A percentile compares a stretch with the other conserved stretches of the same genome.
phyloP scores from a whole-genome alignment of 441 rosid species.

The Pelargonium myrrhifolium region DNA sequence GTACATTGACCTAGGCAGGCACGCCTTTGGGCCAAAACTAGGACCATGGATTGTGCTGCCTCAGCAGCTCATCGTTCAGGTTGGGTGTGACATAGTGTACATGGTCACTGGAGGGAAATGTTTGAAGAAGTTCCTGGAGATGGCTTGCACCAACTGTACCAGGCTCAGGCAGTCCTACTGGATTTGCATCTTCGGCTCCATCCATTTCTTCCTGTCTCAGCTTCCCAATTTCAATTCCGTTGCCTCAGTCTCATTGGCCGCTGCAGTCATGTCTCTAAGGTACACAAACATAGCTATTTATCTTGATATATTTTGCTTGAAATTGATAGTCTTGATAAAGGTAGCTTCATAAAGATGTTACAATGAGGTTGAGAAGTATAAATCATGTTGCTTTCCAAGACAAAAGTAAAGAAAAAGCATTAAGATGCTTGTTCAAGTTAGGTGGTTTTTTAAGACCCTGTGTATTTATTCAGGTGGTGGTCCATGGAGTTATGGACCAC shows the following conservation, averaged over 20 bases:
- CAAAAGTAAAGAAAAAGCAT: background rate
- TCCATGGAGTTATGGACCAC: conserved; percentile 1
- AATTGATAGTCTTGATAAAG: background rate
- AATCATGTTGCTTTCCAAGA: background rate
- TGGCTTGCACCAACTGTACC: conserved; percentile 60
- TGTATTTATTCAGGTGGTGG: conserved; percentile 5
- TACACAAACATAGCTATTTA: conserved; percentile 6
- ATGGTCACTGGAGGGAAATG: conserved; percentile 97
- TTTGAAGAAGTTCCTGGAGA: conserved; percentile 72
- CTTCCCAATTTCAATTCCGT: conserved; percentile 90
- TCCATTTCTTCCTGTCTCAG: conserved; percentile 85
- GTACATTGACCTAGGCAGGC: conserved; percentile 68
- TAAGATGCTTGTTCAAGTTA: background rate
- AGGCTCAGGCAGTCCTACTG: conserved; percentile 72
- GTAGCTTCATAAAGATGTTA: background rate
- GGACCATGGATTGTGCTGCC: conserved; percentile 92
- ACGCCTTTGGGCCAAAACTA: conserved; percentile 70
- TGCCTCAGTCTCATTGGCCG: conserved; percentile 82
- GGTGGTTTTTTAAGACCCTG: background rate
- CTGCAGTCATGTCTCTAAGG: conserved; percentile 90
- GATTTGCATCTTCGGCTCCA: conserved; percentile 77
- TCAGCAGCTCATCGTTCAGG: conserved; percentile 86
- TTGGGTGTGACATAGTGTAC: conserved; percentile 80
- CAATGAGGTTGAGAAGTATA: background rate
- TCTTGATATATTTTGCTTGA: background rate